Evolutionary conservation across 108 stramenopile genomes (phyloP), one percentile per base, ranked within the genome.

Genomic region (Cylindrotheca fusiformis): DNA sequence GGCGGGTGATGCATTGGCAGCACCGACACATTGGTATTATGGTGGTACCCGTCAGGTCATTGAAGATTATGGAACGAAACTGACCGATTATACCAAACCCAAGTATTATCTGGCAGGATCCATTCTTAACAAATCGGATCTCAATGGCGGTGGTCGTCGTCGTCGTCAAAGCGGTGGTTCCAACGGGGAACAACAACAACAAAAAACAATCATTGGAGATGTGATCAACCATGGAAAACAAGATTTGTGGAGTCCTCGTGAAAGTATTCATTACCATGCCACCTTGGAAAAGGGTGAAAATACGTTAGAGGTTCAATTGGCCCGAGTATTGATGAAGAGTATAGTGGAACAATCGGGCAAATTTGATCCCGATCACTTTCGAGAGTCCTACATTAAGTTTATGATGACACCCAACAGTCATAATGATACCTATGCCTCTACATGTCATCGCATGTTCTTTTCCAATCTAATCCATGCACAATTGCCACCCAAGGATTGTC

Each of bases 401-500:
- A 93, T 95, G 95, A 86, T 72, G 29, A 92, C 83, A 18, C 76
- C 87, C 25, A 85, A 75, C 30, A 77, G 76, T 8, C 95, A 96
- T 60, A 88, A 90, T 67, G 95, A 96, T 72, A 85, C 92, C 1
- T 96, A 96, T 62, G 92, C 90, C 1, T 79, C 75, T 8, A 94
- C 95, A 0, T 91, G 88, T 59, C 95, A 96, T 66, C 84, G 95
- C 18, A 94, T 96, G 91, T 96, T 94, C 82, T 94, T 96, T 66
- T 83, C 89, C 10, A 96, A 96, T 48, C 51, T 80, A 33, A 62
- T 87, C 1, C 71, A 74, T 54, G 59, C 72, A 10, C 53, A 82
- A 51, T 56, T 70, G 17, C 60, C 72, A 53, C 84, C 80, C 6
- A 60, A 74, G 46, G 71, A 94, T 49, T 96, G 95, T 58, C 88